Percentiles rank a stretch among this genome's conserved stretches.
phyloP scores from a whole-genome alignment of 2,329 filamentous ascomycete species.

The Claviceps pusilla region DNA sequence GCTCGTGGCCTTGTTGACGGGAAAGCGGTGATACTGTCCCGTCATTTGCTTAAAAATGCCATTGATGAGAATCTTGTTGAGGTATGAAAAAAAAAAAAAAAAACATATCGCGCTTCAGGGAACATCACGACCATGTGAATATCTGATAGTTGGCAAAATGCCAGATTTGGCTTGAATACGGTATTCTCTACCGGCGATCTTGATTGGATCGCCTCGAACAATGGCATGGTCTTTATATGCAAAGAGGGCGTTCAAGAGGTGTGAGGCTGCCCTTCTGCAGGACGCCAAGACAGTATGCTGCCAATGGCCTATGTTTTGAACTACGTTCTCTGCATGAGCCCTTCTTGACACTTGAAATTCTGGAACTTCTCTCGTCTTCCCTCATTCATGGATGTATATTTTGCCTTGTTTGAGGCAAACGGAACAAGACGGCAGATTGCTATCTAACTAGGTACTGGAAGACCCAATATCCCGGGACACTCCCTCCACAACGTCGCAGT shows the following conservation, averaged over 20 bases:
- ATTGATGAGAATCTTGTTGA: no score
- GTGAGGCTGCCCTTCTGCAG: neutral
- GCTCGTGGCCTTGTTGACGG: no score
- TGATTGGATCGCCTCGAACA: neutral
- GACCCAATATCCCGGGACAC: neutral
- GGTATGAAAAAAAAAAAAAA: no score
- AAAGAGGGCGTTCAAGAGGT: neutral
- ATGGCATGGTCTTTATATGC: neutral
- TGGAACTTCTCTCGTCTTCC: neutral
- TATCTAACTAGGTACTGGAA: neutral
- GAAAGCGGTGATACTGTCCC: no score
- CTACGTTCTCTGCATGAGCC: neutral
- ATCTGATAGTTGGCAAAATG: no score
- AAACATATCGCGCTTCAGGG: no score
- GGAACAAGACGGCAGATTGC: no score
- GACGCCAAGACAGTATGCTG: neutral
- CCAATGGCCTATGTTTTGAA: neutral
- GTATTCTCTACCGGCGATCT: neutral
- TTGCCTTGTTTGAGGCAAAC: neutral
- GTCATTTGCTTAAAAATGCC: no score
- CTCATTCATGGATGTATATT: neutral
- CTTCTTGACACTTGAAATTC: neutral
- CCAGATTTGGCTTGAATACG: no score
- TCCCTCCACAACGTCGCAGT: neutral
- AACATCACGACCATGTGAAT: no score